phyloP scores from a whole-genome alignment of 768 basidiomycete genomes.

The Termitomyces sp. region DNA sequence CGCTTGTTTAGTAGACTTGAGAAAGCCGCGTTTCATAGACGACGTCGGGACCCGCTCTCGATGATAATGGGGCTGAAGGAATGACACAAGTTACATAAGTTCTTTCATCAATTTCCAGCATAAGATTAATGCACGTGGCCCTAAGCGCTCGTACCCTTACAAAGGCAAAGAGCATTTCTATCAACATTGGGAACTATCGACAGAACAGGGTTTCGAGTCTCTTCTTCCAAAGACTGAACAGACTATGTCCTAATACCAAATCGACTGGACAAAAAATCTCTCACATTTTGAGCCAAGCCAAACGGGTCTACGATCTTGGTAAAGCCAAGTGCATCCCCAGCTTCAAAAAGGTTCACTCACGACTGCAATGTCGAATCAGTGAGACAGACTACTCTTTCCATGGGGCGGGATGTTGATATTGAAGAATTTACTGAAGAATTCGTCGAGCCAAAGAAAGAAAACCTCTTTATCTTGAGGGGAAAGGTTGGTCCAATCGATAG shows the following conservation, averaged over 20 bases:
- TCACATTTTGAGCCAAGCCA: background rate
- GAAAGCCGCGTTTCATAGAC: constrained; percentile 4
- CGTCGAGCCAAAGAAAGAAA: constrained; percentile 79
- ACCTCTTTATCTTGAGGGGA: constrained; percentile 60
- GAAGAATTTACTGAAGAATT: constrained; percentile 58
- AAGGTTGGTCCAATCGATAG: constrained; percentile 68
- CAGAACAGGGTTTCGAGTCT: background rate
- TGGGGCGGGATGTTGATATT: constrained; percentile 20
- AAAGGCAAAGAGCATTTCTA: background rate
- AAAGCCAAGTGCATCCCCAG: background rate
- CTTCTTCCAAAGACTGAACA: background rate
- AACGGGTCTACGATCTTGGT: background rate
- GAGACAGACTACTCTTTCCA: background rate
- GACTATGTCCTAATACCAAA: background rate
- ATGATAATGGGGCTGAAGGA: background rate
- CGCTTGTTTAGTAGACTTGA: background rate
- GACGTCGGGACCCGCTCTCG: background rate
- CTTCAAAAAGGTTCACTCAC: background rate
- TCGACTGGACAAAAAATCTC: no score
- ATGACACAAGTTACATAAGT: background rate
- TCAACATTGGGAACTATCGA: background rate
- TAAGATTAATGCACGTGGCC: background rate
- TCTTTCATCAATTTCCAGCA: background rate
- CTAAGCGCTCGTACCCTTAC: no score
- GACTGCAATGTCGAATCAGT: background rate